These are phyloP conservation scores for Paecilomyces formosus DNA, from an alignment of 2,329 filamentous ascomycete species.

Conservation along the genomic window DNA sequence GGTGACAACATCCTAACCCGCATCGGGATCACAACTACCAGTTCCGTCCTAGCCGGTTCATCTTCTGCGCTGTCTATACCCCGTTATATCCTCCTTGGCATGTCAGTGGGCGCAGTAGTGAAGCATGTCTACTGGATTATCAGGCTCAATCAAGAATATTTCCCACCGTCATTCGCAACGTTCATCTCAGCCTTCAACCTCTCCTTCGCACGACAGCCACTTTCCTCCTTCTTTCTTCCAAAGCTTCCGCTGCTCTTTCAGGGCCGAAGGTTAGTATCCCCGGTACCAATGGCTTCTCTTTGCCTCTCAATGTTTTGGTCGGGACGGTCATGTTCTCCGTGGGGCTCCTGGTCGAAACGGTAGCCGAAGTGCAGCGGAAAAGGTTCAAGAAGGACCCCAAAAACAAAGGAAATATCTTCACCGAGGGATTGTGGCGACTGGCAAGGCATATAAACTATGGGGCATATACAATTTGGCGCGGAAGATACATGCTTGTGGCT, in stretches of 20 bases:
- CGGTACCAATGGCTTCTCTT: neutral
- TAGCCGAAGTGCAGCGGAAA: conserved; percentile 51
- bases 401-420: conserved; percentile 48
- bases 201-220: neutral
- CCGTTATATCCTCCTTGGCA: neutral
- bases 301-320: neutral
- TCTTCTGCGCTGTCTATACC: neutral
- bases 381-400: conserved; percentile 43
- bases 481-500: conserved; percentile 41
- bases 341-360: conserved; percentile 48
- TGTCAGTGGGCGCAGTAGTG: neutral
- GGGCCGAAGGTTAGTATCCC: neutral
- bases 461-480: conserved; percentile 45
- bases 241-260: neutral
- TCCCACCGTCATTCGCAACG: neutral
- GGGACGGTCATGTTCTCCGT: conserved; percentile 44
- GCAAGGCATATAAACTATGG: conserved; percentile 50
- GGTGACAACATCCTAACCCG: neutral
- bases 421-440: conserved; percentile 41
- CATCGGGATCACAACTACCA: neutral
- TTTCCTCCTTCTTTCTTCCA: neutral
- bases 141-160: neutral
- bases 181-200: neutral
- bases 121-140: neutral
- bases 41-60: neutral